A percentile compares a stretch with the other conserved stretches of the same genome.
Conservation (phyloP, 441 rosid genomes). For the Brassica balearica region DNA sequence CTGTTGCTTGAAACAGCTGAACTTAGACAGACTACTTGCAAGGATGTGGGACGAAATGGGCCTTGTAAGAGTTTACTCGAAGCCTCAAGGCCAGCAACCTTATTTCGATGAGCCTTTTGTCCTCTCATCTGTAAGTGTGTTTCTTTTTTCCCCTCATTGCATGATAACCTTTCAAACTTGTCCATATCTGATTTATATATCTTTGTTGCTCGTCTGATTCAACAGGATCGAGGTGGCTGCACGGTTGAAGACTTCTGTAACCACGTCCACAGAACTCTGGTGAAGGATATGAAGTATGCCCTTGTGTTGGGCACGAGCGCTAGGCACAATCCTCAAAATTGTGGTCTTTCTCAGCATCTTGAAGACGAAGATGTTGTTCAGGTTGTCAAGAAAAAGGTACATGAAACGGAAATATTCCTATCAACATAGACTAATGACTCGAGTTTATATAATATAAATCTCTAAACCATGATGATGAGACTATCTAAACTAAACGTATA, state of each 20-base stretch:
- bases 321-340: conserved; percentile 94
- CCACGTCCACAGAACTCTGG: conserved; percentile 93
- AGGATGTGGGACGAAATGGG: conserved; percentile 99
- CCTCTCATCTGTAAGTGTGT: conserved; percentile 79
- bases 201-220: conserved; percentile 4
- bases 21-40: conserved; percentile 94
- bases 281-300: conserved; percentile 94
- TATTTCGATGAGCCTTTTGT: conserved; percentile 92
- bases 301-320: conserved; percentile 95
- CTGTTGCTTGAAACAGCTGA: conserved; percentile 67
- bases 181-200: neutral
- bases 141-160: conserved; percentile 16
- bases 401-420: neutral
- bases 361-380: conserved; percentile 98
- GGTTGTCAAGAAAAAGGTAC: conserved; percentile 96
- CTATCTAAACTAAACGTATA: neutral
- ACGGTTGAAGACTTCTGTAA: conserved; percentile 94
- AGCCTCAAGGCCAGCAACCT: conserved; percentile 99
- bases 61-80: conserved; percentile 93
- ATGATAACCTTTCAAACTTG: neutral
- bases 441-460: neutral
- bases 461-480: neutral
- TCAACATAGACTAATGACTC: neutral
- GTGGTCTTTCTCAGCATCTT: conserved; percentile 84
- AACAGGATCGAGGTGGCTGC: conserved; percentile 97